phyloP scores from a whole-genome alignment of 2,329 filamentous ascomycete species.

The Talaromyces sp. region DNA sequence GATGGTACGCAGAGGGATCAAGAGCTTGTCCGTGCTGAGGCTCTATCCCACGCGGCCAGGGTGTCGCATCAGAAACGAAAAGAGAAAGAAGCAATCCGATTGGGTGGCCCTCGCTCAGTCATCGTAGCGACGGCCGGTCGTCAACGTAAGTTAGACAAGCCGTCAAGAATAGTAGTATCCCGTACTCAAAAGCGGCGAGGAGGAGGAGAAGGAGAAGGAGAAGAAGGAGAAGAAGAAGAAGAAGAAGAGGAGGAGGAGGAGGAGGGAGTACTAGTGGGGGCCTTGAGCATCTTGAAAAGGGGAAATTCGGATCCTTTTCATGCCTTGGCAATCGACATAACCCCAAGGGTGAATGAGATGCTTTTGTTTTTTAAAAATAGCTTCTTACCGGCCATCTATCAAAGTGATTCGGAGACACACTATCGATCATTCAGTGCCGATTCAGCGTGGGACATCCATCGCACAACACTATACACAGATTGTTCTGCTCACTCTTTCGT shows the following conservation, averaged over 20 bases:
- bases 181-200: no score
- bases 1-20: neutral
- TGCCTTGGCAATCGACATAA: neutral
- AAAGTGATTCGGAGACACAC: slow-evolving; percentile 2
- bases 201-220: neutral
- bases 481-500: neutral
- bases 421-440: slow-evolving; percentile 1
- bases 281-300: neutral
- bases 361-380: slow-evolving; percentile 2
- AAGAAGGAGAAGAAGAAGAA: no score
- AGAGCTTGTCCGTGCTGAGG: neutral
- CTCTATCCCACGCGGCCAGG: slow-evolving; percentile 2
- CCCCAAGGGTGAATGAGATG: slow-evolving; percentile 5
- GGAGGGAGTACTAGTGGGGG: neutral
- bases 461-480: slow-evolving; percentile 1
- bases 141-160: neutral
- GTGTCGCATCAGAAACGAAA: slow-evolving; percentile 4
- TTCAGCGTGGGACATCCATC: neutral
- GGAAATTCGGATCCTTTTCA: slow-evolving; percentile 1
- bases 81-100: neutral
- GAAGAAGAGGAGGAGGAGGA: no score
- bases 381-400: neutral
- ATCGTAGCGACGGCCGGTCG: neutral
- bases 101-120: neutral
- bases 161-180: no score